These are phyloP conservation scores for Phytophthora aleatoria DNA, from an alignment of 352 stramenopile species.

Conservation along the genomic window DNA sequence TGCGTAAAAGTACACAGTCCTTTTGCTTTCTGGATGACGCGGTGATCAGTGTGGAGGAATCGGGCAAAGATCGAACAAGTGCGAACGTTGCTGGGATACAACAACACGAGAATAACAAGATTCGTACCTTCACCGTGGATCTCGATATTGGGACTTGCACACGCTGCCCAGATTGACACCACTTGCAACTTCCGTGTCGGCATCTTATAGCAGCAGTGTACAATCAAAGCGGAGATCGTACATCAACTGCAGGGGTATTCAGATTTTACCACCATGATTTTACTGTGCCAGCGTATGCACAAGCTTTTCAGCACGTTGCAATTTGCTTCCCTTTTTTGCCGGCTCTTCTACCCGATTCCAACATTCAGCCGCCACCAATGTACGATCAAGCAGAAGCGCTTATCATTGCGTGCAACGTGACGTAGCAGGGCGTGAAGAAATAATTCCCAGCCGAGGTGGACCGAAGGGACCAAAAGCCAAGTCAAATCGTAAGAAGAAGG, in stretches of 20 bases:
- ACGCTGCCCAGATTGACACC: slow-evolving; percentile 12
- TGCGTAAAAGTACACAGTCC: neutral
- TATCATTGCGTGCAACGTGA: no score
- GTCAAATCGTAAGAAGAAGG: no score
- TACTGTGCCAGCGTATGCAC: neutral
- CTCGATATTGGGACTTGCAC: neutral
- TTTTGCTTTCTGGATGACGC: neutral
- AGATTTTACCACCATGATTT: neutral
- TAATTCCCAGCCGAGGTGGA: no score
- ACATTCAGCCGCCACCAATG: no score
- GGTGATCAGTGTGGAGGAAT: neutral
- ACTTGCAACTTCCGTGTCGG: slow-evolving; percentile 15
- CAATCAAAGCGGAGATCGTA: neutral
- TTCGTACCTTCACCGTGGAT: neutral
- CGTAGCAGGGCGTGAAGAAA: no score
- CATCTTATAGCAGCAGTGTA: slow-evolving; percentile 12
- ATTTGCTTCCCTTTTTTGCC: neutral
- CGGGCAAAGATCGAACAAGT: neutral
- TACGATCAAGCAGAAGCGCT: no score
- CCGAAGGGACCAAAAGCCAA: no score
- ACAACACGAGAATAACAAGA: neutral
- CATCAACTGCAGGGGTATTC: neutral
- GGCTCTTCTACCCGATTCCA: neutral
- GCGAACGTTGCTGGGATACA: neutral
- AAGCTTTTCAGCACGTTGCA: neutral